A percentile compares a stretch with the other conserved stretches of the same genome.
phyloP scores from a whole-genome alignment of 768 basidiomycete species.

The Scleroderma bovista region DNA sequence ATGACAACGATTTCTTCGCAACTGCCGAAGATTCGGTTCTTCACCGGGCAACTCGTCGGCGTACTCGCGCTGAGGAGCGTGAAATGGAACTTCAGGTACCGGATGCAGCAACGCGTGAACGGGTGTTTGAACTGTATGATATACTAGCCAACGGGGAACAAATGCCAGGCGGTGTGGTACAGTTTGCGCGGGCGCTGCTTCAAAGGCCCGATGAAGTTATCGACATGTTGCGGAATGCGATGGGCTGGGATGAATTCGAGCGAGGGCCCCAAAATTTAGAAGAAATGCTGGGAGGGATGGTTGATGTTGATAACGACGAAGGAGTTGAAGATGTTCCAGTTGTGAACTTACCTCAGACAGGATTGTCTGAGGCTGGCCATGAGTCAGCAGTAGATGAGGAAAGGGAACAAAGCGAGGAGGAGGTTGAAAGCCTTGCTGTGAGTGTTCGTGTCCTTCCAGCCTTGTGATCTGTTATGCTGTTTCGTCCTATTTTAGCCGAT shows the following conservation, averaged over 20 bases:
- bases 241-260: constrained; percentile 19
- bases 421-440: constrained; percentile 44
- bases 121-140: constrained; percentile 57
- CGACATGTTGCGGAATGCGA: constrained; percentile 51
- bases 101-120: constrained; percentile 50
- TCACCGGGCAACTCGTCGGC: constrained; percentile 26
- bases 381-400: constrained; percentile 15
- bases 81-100: constrained; percentile 52
- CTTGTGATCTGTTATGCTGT: neutral
- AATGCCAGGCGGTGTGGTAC: constrained; percentile 61
- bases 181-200: constrained; percentile 53
- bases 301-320: constrained; percentile 32
- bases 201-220: constrained; percentile 54
- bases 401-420: constrained; percentile 34
- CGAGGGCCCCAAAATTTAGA: constrained; percentile 18
- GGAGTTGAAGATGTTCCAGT: constrained; percentile 14
- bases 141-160: constrained; percentile 51
- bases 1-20: constrained; percentile 73
- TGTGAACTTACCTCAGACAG: neutral
- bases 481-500: constrained; percentile 40
- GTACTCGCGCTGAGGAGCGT: constrained; percentile 45
- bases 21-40: constrained; percentile 48
- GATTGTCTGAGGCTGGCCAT: neutral
- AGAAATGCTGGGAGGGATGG: constrained; percentile 44
- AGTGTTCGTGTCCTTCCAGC: constrained; percentile 16